phyloP scores from a whole-genome alignment of 257 asterid genomes.

The Misopates orontium region DNA sequence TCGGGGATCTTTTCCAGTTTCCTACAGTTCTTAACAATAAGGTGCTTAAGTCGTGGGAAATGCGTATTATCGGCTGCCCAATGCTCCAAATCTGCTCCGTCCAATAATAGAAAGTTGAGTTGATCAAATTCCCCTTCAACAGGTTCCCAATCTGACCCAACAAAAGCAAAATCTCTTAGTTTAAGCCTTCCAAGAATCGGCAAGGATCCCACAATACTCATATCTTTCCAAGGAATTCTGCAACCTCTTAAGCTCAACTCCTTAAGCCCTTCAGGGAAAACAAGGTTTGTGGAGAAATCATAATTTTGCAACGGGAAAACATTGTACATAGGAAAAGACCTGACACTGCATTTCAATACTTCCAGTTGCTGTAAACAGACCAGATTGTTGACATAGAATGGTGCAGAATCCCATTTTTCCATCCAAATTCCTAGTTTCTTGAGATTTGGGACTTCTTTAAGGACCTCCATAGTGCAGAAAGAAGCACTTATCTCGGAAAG shows the following conservation, averaged over 20 bases:
- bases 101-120: too few relatives aligned
- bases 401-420: neutral
- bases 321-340: neutral
- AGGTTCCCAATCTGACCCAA: slow-evolving; percentile 21
- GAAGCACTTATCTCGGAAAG: slow-evolving; percentile 9
- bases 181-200: slow-evolving; percentile 27
- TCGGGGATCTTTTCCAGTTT: neutral
- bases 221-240: slow-evolving; percentile 18
- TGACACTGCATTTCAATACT: slow-evolving; percentile 20
- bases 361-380: slow-evolving; percentile 24
- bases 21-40: too few relatives aligned
- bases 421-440: slow-evolving; percentile 19
- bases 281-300: neutral
- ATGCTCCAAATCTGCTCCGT: too few relatives aligned
- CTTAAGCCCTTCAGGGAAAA: slow-evolving; percentile 7
- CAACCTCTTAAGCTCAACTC: slow-evolving; percentile 24
- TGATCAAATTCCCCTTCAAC: slow-evolving; percentile 10
- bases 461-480: slow-evolving; percentile 14
- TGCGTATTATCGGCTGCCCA: too few relatives aligned
- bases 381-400: slow-evolving; percentile 22
- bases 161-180: neutral
- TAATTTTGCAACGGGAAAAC: neutral
- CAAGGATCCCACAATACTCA: neutral
- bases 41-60: too few relatives aligned
- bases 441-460: slow-evolving; percentile 18